phyloP scores from a whole-genome alignment of 495 filamentous ascomycete genomes.

The Terfezia boudieri region DNA sequence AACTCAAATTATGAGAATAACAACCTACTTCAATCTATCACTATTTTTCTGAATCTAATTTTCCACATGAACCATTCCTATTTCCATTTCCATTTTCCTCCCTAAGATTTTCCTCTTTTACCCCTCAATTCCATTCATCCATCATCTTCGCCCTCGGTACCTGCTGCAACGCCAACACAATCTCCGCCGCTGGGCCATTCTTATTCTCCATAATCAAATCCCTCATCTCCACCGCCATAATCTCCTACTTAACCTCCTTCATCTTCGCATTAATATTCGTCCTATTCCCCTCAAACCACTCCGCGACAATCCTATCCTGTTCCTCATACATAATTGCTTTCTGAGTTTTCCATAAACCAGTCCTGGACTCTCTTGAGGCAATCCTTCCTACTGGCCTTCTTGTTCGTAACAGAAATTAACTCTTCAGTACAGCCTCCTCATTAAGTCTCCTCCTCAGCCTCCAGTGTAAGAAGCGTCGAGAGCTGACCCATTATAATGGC shows the following conservation, averaged over 20 bases:
- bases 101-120: too few relatives aligned
- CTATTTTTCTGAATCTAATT: too few relatives aligned
- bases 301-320: slow-evolving; percentile 60
- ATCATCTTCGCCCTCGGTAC: not conserved
- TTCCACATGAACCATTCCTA: too few relatives aligned
- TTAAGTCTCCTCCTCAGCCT: slow-evolving; percentile 88
- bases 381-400: slow-evolving; percentile 23
- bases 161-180: not conserved
- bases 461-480: slow-evolving; percentile 99
- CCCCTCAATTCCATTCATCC: not conserved
- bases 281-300: slow-evolving; percentile 93
- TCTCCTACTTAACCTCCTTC: slow-evolving; percentile 53
- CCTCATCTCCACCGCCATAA: not conserved
- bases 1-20: too few relatives aligned
- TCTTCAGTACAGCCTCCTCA: slow-evolving; percentile 85
- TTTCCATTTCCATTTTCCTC: too few relatives aligned
- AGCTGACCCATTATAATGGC: slow-evolving; percentile 62
- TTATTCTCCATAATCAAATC: not conserved
- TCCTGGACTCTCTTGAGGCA: slow-evolving; percentile 18
- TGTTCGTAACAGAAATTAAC: slow-evolving; percentile 36
- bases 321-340: slow-evolving; percentile 32
- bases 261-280: slow-evolving; percentile 57
- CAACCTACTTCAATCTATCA: too few relatives aligned
- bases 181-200: not conserved
- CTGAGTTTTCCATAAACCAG: slow-evolving; percentile 12